Evolutionary conservation across 2,329 filamentous ascomycete species (phyloP).

Genomic region (Fusarium pseudoanthophilum): DNA sequence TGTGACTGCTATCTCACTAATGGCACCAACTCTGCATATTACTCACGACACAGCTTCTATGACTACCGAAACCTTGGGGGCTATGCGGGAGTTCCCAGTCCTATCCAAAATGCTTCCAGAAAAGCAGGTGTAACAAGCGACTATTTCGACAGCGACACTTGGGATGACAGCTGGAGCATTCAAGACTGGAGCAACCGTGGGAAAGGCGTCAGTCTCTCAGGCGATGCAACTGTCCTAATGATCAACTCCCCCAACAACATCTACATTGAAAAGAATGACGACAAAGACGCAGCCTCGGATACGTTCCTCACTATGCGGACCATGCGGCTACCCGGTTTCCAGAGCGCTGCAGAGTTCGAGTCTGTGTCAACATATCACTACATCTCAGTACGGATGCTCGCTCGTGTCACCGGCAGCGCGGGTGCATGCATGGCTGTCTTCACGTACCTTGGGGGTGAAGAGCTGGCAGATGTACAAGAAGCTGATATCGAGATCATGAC

Average conservation of each 20-base stretch:
- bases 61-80: constrained; percentile 59
- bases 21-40: constrained; percentile 56
- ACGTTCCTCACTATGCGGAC: constrained; percentile 63
- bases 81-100: constrained; percentile 52
- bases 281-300: constrained; percentile 45
- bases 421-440: constrained; percentile 66
- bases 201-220: constrained; percentile 43
- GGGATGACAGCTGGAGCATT: constrained; percentile 52
- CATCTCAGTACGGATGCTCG: constrained; percentile 59
- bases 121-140: constrained; percentile 49
- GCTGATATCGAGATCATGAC: constrained; percentile 66
- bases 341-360: constrained; percentile 61
- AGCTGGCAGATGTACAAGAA: constrained; percentile 58
- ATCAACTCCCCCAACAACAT: constrained; percentile 57
- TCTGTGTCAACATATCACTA: constrained; percentile 47
- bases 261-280: constrained; percentile 58
- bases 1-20: constrained; percentile 64
- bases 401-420: constrained; percentile 58
- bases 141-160: constrained; percentile 53
- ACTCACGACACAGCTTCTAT: constrained; percentile 59
- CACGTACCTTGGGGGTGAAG: constrained; percentile 57
- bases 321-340: constrained; percentile 55
- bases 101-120: constrained; percentile 44
- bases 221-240: constrained; percentile 50
- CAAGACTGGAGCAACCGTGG: constrained; percentile 56